Evolutionary conservation across 1,139 yeast species (phyloP).

Genomic region (Debaryomycetaceae sp.): DNA sequence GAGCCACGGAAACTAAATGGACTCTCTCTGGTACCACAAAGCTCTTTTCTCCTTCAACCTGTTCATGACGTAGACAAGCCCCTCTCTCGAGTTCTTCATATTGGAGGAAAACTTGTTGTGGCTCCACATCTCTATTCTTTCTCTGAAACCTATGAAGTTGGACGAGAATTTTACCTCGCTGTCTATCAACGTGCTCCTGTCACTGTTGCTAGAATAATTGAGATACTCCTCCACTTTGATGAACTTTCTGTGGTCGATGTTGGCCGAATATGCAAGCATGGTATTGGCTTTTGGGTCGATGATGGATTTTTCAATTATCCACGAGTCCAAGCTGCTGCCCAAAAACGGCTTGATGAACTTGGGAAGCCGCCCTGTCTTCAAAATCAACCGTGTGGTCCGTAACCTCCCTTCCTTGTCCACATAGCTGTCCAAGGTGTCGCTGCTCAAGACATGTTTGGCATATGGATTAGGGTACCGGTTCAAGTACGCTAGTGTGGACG

Average conservation of each 20-base stretch:
- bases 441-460: conserved; percentile 82
- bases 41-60: conserved; percentile 21
- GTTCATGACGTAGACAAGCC: conserved; percentile 78
- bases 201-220: conserved; percentile 28
- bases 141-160: conserved; percentile 66
- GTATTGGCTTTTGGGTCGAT: conserved; percentile 60
- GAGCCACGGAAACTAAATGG: background rate
- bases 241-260: conserved; percentile 79
- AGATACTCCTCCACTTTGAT: conserved; percentile 79
- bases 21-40: conserved; percentile 1
- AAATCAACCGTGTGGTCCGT: conserved; percentile 69
- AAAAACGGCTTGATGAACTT: conserved; percentile 74
- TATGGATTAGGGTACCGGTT: conserved; percentile 90
- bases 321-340: conserved; percentile 69
- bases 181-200: conserved; percentile 35
- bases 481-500: conserved; percentile 76
- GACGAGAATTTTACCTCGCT: conserved; percentile 69
- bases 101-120: conserved; percentile 66
- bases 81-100: conserved; percentile 62
- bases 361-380: conserved; percentile 81
- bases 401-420: conserved; percentile 64
- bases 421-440: conserved; percentile 66
- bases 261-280: conserved; percentile 73
- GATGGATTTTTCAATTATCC: conserved; percentile 79
- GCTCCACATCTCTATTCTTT: conserved; percentile 82